Conservation (phyloP, 2,329 filamentous ascomycete genomes). For the Aspergillus alliaceus region DNA sequence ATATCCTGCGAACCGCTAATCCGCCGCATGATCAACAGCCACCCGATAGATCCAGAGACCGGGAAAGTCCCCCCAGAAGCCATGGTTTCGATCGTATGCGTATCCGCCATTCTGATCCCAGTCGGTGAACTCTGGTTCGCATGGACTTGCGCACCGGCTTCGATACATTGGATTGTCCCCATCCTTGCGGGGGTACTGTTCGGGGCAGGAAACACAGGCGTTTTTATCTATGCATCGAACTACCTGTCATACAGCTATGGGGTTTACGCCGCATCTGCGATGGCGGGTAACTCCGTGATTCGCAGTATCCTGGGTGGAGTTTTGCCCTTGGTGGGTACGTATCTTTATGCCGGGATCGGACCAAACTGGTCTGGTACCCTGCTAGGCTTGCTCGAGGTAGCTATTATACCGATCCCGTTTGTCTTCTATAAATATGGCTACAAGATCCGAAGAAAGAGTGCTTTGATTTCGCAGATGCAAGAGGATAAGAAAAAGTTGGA, state of each 20-base stretch:
- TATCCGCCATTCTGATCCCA: constrained; percentile 72
- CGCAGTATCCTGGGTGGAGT: constrained; percentile 73
- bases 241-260: constrained; percentile 78
- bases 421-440: constrained; percentile 68
- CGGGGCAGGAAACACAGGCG: constrained; percentile 71
- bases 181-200: constrained; percentile 79
- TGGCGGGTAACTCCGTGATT: constrained; percentile 77
- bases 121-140: constrained; percentile 82
- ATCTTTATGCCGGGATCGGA: constrained; percentile 68
- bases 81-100: constrained; percentile 75
- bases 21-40: constrained; percentile 73
- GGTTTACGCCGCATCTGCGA: constrained; percentile 76
- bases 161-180: constrained; percentile 79
- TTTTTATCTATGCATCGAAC: constrained; percentile 80
- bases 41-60: constrained; percentile 72
- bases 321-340: constrained; percentile 71
- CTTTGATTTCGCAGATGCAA: constrained; percentile 59
- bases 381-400: constrained; percentile 70
- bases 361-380: constrained; percentile 79
- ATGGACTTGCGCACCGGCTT: constrained; percentile 77
- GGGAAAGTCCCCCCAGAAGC: constrained; percentile 75
- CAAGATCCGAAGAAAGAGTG: constrained; percentile 57
- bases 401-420: constrained; percentile 75
- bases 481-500: constrained; percentile 51
- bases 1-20: constrained; percentile 65